phyloP scores from a whole-genome alignment of 2,329 filamentous ascomycete genomes.

The Whalleya microplaca region DNA sequence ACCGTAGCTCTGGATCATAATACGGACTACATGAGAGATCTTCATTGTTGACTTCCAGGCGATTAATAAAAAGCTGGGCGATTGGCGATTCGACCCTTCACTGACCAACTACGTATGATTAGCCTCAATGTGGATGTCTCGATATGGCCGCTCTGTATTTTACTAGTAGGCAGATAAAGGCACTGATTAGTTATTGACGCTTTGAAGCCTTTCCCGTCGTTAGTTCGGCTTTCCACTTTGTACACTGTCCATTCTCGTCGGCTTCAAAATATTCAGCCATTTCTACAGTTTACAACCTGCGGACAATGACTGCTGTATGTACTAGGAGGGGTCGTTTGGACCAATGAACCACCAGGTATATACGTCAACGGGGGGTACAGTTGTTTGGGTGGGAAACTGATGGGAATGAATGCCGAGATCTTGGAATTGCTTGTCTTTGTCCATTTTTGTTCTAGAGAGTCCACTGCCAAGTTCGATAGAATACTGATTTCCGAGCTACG shows the following conservation, averaged over 20 bases:
- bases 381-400: not conserved
- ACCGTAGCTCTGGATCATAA: not conserved
- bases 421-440: not conserved
- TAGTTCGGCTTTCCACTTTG: constrained; percentile 6
- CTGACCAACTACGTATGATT: not conserved
- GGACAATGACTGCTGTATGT: not conserved
- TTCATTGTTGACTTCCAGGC: not conserved
- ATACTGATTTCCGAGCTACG: not conserved
- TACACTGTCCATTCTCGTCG: not conserved
- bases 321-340: not conserved
- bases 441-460: constrained; percentile 4
- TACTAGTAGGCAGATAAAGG: no score
- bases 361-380: constrained; percentile 3
- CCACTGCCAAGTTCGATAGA: not conserved
- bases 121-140: not conserved
- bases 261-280: not conserved
- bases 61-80: no score
- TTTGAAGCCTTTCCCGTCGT: not conserved
- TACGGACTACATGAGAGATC: not conserved
- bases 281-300: not conserved
- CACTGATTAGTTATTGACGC: not conserved
- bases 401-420: constrained; percentile 1
- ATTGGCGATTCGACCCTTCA: no score
- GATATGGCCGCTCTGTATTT: no score
- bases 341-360: not conserved